Evolutionary conservation across 352 stramenopile genomes (phyloP).

Genomic region (Phytophthora hibernalis): DNA sequence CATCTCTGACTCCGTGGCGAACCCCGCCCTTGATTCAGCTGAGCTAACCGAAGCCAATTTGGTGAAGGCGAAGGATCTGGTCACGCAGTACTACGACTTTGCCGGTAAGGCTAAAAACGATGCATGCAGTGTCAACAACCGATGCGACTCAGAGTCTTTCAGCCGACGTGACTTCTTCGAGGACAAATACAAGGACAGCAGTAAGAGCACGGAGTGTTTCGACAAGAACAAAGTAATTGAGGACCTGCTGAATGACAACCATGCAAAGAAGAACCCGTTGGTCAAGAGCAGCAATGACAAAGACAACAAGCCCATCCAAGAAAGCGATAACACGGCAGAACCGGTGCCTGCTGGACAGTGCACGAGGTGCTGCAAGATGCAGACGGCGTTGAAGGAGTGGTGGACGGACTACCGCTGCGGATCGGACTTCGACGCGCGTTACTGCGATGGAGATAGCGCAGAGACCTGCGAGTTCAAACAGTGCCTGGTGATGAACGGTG

Average conservation of each 20-base stretch:
- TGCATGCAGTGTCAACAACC: conserved; percentile 46
- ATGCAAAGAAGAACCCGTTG: conserved; percentile 51
- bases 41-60: conserved; percentile 48
- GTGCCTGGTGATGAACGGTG: conserved; percentile 60
- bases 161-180: conserved; percentile 53
- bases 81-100: conserved; percentile 52
- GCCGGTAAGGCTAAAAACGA: conserved; percentile 56
- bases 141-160: conserved; percentile 58
- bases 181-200: conserved; percentile 21
- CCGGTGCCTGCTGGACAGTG: conserved; percentile 48
- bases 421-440: conserved; percentile 48
- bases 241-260: conserved; percentile 29
- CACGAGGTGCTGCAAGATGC: conserved; percentile 57
- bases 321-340: conserved; percentile 35
- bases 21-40: conserved; percentile 13
- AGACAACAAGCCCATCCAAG: conserved; percentile 10
- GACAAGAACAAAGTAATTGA: conserved; percentile 24
- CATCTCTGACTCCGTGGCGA: conserved; percentile 43
- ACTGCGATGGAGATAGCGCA: conserved; percentile 42
- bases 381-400: conserved; percentile 55
- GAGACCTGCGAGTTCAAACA: conserved; percentile 55
- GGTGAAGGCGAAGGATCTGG: conserved; percentile 23
- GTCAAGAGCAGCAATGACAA: conserved; percentile 2
- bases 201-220: conserved; percentile 45
- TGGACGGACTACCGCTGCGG: conserved; percentile 76